These are phyloP conservation scores for Martensiomyces pterosporus DNA, from an alignment of 192 early-diverging fungal species.

Conservation along the genomic window DNA sequence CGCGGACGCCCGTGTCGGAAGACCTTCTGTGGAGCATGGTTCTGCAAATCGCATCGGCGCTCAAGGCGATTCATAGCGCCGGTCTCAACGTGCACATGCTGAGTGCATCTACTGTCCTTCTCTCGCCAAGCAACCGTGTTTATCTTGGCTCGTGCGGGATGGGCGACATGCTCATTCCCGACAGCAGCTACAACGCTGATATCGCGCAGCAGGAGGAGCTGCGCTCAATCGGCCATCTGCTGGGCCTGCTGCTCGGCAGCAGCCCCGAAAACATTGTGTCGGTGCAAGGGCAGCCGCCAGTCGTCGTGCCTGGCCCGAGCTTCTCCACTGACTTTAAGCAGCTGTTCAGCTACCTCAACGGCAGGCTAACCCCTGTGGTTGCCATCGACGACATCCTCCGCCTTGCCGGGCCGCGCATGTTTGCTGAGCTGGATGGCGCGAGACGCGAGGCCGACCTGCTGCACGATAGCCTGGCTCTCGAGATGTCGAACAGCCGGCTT, in stretches of 20 bases:
- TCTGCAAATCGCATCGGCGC: constrained; percentile 26
- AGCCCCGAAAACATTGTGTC: constrained; percentile 15
- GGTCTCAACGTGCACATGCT: constrained; percentile 77
- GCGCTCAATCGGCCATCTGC: constrained; percentile 30
- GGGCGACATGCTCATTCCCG: constrained; percentile 25
- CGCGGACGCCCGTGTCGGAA: constrained; percentile 13
- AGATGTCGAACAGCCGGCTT: constrained; percentile 90
- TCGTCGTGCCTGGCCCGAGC: constrained; percentile 61
- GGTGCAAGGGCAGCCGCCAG: constrained; percentile 49
- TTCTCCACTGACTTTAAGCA: constrained; percentile 83
- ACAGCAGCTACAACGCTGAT: constrained; percentile 9
- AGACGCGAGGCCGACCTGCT: constrained; percentile 68
- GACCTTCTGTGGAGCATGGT: constrained; percentile 38
- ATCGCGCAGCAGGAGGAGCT: constrained; percentile 29
- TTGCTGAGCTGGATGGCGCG: constrained; percentile 41
- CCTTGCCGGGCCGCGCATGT: constrained; percentile 35
- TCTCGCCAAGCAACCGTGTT: constrained; percentile 79
- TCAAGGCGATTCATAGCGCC: constrained; percentile 78
- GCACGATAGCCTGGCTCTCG: constrained; percentile 70
- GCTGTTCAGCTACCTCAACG: constrained; percentile 57
- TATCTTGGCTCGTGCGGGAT: constrained; percentile 35
- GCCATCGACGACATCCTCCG: constrained; percentile 43
- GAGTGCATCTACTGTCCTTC: constrained; percentile 75
- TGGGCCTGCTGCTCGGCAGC: constrained; percentile 16
- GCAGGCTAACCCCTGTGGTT: constrained; percentile 34